phyloP scores from a whole-genome alignment of 352 stramenopile species.

The Peronosclerospora sorghi region DNA sequence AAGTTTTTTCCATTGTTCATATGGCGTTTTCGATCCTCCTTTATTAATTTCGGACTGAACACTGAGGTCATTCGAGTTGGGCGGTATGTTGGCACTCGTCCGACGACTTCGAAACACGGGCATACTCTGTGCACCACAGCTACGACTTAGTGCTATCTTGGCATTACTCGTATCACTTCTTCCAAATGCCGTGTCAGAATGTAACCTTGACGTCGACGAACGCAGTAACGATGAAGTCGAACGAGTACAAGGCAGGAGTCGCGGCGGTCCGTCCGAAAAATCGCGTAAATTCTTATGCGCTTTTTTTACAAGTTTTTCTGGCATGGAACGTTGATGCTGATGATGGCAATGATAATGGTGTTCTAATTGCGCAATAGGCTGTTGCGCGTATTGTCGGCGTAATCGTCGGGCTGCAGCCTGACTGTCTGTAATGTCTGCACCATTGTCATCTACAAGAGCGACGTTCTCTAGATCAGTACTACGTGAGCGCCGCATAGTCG shows the following conservation, averaged over 20 bases:
- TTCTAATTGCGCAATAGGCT: conserved; percentile 24
- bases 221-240: conserved; percentile 6
- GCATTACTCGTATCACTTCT: conserved; percentile 3
- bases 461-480: conserved; percentile 13
- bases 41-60: too few relatives aligned
- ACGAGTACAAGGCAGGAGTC: conserved; percentile 6
- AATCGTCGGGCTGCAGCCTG: conserved; percentile 13
- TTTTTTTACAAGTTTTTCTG: neutral
- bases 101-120: conserved; percentile 40
- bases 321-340: conserved; percentile 10
- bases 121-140: conserved; percentile 17
- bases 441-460: conserved; percentile 2
- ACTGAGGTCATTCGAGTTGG: too few relatives aligned
- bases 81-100: conserved; percentile 14
- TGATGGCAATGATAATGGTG: conserved; percentile 24
- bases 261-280: conserved; percentile 6
- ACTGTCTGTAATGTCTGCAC: conserved; percentile 4
- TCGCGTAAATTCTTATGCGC: conserved; percentile 5
- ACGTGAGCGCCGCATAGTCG: conserved; percentile 11
- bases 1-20: too few relatives aligned
- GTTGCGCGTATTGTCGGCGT: conserved; percentile 18
- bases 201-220: conserved; percentile 11
- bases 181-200: conserved; percentile 14
- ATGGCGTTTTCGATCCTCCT: too few relatives aligned
- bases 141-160: conserved; percentile 9